phyloP scores from a whole-genome alignment of 2,329 filamentous ascomycete genomes.

The Tolypocladium pustulatum region DNA sequence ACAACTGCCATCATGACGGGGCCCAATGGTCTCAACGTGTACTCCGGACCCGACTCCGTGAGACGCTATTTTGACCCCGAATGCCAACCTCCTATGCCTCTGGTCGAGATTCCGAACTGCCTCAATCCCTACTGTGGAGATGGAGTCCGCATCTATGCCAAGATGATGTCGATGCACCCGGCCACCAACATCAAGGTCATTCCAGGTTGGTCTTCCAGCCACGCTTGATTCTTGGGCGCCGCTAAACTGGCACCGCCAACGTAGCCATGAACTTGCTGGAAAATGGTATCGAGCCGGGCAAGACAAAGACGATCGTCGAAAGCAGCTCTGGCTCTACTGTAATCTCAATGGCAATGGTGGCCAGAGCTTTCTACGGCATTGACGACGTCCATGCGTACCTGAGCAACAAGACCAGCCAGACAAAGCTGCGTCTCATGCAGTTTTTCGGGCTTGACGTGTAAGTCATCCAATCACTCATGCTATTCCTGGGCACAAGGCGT shows the following conservation, averaged over 20 bases:
- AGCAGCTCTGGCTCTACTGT: slow-evolving; percentile 53
- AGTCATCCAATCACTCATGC: slow-evolving; percentile 2
- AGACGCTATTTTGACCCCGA: slow-evolving; percentile 50
- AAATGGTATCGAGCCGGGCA: slow-evolving; percentile 28
- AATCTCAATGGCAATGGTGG: slow-evolving; percentile 39
- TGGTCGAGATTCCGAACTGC: slow-evolving; percentile 46
- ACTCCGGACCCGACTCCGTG: slow-evolving; percentile 42
- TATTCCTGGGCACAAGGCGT: too few relatives aligned
- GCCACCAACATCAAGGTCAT: slow-evolving; percentile 53
- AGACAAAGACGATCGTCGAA: slow-evolving; percentile 45
- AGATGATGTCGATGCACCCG: slow-evolving; percentile 53
- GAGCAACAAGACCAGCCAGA: slow-evolving; percentile 35
- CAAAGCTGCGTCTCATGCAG: slow-evolving; percentile 20
- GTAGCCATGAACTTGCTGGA: slow-evolving; percentile 35
- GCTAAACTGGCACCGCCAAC: neutral
- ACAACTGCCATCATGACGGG: slow-evolving; percentile 16
- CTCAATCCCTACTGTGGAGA: slow-evolving; percentile 46
- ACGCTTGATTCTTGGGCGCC: neutral
- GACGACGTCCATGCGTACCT: slow-evolving; percentile 31
- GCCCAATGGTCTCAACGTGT: slow-evolving; percentile 35
- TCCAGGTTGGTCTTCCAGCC: slow-evolving; percentile 20
- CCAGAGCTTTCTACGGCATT: slow-evolving; percentile 25
- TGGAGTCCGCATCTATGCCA: slow-evolving; percentile 52
- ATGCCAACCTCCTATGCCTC: slow-evolving; percentile 41
- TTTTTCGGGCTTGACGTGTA: slow-evolving; percentile 23